A percentile compares a stretch with the other conserved stretches of the same genome.
phyloP scores from a whole-genome alignment of 1,139 yeast genomes.

The Magnusiomyces paraingens region DNA sequence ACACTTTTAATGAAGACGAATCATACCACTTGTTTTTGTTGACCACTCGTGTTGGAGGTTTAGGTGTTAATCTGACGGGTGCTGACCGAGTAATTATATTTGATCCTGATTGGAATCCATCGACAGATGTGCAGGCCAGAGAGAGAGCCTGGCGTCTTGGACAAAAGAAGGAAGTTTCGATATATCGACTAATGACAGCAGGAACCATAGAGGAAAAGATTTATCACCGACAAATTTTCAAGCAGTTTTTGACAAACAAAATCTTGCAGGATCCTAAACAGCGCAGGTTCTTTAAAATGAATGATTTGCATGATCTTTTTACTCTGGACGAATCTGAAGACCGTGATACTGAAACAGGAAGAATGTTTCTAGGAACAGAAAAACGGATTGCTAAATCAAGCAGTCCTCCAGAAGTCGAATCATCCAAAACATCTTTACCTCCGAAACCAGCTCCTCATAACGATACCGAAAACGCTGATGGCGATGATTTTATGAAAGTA shows the following conservation, averaged over 20 bases:
- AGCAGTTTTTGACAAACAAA: slow-evolving; percentile 88
- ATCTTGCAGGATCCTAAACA: slow-evolving; percentile 94
- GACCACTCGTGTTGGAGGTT: slow-evolving; percentile 93
- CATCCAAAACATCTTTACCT: slow-evolving; percentile 21
- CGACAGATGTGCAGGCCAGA: slow-evolving; percentile 93
- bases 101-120: slow-evolving; percentile 99
- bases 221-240: slow-evolving; percentile 92
- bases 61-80: slow-evolving; percentile 90
- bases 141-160: slow-evolving; percentile 98
- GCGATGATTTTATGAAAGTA: slow-evolving; percentile 45
- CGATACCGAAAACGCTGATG: slow-evolving; percentile 30
- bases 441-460: slow-evolving; percentile 23
- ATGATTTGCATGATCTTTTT: slow-evolving; percentile 85
- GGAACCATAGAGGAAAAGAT: slow-evolving; percentile 96
- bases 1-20: slow-evolving; percentile 60
- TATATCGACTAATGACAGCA: slow-evolving; percentile 85
- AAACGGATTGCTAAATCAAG: slow-evolving; percentile 17
- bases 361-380: slow-evolving; percentile 53
- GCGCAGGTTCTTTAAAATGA: slow-evolving; percentile 82
- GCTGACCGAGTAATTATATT: slow-evolving; percentile 90
- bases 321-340: slow-evolving; percentile 73
- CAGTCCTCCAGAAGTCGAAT: slow-evolving; percentile 14
- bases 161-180: slow-evolving; percentile 88
- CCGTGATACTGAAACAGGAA: slow-evolving; percentile 53
- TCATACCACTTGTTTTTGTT: slow-evolving; percentile 60